A percentile compares a stretch with the other conserved stretches of the same genome.
Evolutionary conservation across 2,329 filamentous ascomycete genomes (phyloP).

Genomic region (Alternaria gaisen): DNA sequence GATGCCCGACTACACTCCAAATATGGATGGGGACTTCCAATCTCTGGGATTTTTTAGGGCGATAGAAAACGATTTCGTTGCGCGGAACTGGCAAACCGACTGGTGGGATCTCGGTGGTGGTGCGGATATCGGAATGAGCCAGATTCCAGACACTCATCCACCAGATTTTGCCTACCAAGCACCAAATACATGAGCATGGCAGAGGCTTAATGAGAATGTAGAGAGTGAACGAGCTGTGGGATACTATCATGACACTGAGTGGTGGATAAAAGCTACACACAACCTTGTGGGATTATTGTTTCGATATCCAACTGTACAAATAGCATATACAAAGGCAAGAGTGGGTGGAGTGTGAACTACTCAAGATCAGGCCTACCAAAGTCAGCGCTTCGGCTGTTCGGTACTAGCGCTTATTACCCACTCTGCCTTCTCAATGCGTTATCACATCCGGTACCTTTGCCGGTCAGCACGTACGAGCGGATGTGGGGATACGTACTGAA

Average conservation of each 20-base stretch:
- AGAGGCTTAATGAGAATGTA: background rate
- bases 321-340: background rate
- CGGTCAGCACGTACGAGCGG: background rate
- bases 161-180: background rate
- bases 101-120: slow-evolving; percentile 40
- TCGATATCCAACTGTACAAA: background rate
- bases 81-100: slow-evolving; percentile 38
- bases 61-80: slow-evolving; percentile 42
- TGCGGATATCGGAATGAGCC: slow-evolving; percentile 5
- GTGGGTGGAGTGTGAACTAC: background rate
- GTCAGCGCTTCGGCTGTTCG: background rate
- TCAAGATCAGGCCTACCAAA: background rate
- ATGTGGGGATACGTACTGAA: background rate
- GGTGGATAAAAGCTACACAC: background rate
- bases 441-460: background rate
- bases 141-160: slow-evolving; percentile 5
- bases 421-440: background rate
- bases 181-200: background rate
- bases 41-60: slow-evolving; percentile 38
- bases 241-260: background rate
- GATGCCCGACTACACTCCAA: slow-evolving; percentile 28
- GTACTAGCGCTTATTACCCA: background rate
- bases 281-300: background rate
- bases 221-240: background rate
- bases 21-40: slow-evolving; percentile 31